phyloP scores from a whole-genome alignment of 345 rosid species.

The Mangifera indica region DNA sequence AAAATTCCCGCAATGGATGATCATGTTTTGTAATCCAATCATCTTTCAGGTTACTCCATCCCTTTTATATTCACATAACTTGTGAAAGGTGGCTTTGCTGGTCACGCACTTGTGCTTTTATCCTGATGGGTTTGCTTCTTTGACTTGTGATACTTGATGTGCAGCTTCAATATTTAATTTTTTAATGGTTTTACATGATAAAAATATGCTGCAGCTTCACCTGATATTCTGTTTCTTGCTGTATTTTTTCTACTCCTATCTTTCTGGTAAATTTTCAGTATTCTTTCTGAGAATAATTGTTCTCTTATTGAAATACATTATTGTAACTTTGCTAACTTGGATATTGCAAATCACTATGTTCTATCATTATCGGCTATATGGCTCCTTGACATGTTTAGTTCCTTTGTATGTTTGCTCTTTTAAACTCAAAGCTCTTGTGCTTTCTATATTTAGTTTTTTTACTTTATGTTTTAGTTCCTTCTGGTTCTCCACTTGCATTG shows the following conservation, averaged over 20 bases:
- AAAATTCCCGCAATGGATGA: neutral
- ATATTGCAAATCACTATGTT: neutral
- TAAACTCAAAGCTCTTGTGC: neutral
- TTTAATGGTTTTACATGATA: slow-evolving; percentile 7
- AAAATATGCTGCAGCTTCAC: slow-evolving; percentile 49
- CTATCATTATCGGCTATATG: neutral
- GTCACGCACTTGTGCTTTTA: slow-evolving; percentile 40
- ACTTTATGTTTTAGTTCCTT: neutral
- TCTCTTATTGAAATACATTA: neutral
- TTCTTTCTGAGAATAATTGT: neutral
- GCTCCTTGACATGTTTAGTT: too few relatives aligned
- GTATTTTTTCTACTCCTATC: slow-evolving; percentile 61
- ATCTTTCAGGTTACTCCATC: slow-evolving; percentile 36
- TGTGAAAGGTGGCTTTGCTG: slow-evolving; percentile 44
- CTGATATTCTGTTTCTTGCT: slow-evolving; percentile 53
- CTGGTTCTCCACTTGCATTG: slow-evolving; percentile 7
- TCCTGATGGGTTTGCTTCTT: slow-evolving; percentile 41
- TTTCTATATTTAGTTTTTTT: neutral
- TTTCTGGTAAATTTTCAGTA: slow-evolving; percentile 49
- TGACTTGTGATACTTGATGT: neutral
- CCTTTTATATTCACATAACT: slow-evolving; percentile 28
- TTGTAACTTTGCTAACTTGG: too few relatives aligned
- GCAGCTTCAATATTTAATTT: neutral
- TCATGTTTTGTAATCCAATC: slow-evolving; percentile 1
- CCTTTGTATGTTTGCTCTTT: neutral